Percentiles rank a stretch among this genome's conserved stretches.
phyloP scores from a whole-genome alignment of 495 filamentous ascomycete genomes.

The Massariosphaeria phaeospora region DNA sequence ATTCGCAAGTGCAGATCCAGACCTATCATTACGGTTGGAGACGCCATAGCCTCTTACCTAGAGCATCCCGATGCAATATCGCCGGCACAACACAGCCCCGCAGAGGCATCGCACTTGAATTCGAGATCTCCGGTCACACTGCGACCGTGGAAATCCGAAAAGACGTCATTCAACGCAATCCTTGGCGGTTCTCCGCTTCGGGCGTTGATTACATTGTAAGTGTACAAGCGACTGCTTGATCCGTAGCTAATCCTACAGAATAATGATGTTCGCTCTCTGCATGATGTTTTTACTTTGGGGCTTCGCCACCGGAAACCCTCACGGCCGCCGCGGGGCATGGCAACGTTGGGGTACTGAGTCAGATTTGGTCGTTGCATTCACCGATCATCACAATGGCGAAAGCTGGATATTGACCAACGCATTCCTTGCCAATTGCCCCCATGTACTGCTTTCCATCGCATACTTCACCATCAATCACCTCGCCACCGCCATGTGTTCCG shows the following conservation, averaged over 20 bases:
- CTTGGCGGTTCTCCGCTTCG: too few relatives aligned
- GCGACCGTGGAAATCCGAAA: too few relatives aligned
- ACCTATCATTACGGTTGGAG: slow-evolving; percentile 12
- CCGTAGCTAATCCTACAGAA: too few relatives aligned
- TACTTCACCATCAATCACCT: slow-evolving; percentile 46
- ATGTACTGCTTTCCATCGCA: slow-evolving; percentile 42
- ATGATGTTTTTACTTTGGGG: too few relatives aligned
- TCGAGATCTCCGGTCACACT: too few relatives aligned
- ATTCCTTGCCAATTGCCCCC: slow-evolving; percentile 44
- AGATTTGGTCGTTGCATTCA: not conserved
- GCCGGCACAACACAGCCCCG: not conserved
- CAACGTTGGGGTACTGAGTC: slow-evolving; percentile 8
- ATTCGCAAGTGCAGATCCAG: not conserved
- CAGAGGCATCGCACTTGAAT: not conserved
- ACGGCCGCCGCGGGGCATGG: not conserved
- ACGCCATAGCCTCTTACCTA: slow-evolving; percentile 19
- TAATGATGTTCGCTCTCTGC: too few relatives aligned
- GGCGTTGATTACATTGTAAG: too few relatives aligned
- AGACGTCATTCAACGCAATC: too few relatives aligned
- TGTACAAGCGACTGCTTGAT: too few relatives aligned
- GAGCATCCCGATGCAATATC: slow-evolving; percentile 1
- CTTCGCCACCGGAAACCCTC: too few relatives aligned
- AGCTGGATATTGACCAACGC: slow-evolving; percentile 23
- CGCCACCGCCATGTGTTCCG: slow-evolving; percentile 39
- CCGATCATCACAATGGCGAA: not conserved